Base-by-base conservation (phyloP, 202 grass and related monocot genomes). In the Sporobolus alterniflorus region DNA sequence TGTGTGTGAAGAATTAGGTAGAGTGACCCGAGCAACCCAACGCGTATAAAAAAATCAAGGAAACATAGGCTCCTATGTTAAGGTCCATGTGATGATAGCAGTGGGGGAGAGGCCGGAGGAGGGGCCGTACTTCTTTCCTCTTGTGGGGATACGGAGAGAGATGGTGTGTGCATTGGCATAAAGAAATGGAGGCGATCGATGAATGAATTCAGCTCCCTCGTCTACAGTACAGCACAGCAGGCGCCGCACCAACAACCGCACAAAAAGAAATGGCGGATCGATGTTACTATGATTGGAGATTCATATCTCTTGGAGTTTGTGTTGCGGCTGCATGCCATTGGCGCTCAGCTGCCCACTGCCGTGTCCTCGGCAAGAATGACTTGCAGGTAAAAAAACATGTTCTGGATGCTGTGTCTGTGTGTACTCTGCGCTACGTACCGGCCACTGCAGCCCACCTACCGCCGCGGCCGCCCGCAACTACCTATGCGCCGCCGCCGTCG, bases 201-300 rank as follows among this genome's bases (percentile, higher is more conserved):
- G 55, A 83, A 85, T 74, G 69, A 76, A 92, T 87, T 69, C 68
- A 20, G 69, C 76, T 39, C 36, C 7, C 36, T 39, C 36, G 8
- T 39, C 36, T 6, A 39, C 36, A 39, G 36, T 8, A n/a, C n/a
- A n/a, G n/a, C n/a, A n/a, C n/a, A 67, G 74, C 85, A 82, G 55
- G 70, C 64, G 67, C 51, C 24, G 46, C 42, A 78, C 79, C 83
- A 87, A 83, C 87, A 83, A 81, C 87, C 87, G 75, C 74, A n/a
- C 78, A 88, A 90, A 95, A 91, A 82, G 88, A 92, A 94, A 92
- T 79, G 43, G 29, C 67, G 84, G 84, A 86, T 77, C 62, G 81
- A 88, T 75, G 77, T 68, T 88, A 75, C 84, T 88, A 95, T 95
- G 89, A 95, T 92, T 94, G 87, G 74, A 79, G 84, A 92, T 76